Evolutionary conservation across 2,329 filamentous ascomycete species (phyloP).

Genomic region (Nectriaceae sp.): DNA sequence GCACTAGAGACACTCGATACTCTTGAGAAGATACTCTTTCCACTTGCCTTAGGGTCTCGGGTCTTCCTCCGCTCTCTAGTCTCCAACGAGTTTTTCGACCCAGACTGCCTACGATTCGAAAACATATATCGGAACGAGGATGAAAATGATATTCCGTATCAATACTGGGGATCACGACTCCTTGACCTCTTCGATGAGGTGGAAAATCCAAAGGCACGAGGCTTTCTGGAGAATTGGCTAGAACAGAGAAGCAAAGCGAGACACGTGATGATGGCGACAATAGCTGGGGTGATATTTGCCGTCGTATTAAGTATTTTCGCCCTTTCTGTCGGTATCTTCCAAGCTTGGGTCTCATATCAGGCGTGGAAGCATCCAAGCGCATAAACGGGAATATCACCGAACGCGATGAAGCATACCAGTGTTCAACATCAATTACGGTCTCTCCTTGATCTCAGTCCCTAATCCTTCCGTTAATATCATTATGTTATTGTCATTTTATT

Average conservation of each 20-base stretch:
- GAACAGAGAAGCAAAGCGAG: not conserved
- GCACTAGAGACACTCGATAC: slow-evolving; percentile 5
- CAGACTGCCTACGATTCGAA: slow-evolving; percentile 4
- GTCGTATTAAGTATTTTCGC: not conserved
- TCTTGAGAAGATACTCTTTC: slow-evolving; percentile 5
- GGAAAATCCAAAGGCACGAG: not conserved
- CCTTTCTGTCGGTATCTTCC: slow-evolving; percentile 1
- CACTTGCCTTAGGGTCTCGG: slow-evolving; percentile 1
- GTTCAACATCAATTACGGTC: too few relatives aligned
- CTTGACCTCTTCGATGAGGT: slow-evolving; percentile 1
- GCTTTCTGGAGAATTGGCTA: not conserved
- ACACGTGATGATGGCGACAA: slow-evolving; percentile 3
- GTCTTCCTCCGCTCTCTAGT: slow-evolving; percentile 1
- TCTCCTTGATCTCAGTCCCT: too few relatives aligned
- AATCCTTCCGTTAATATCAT: too few relatives aligned
- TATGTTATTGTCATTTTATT: too few relatives aligned
- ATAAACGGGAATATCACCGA: not conserved
- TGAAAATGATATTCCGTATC: slow-evolving; percentile 1
- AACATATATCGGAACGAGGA: not conserved
- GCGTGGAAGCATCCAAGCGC: not conserved
- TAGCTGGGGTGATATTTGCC: not conserved
- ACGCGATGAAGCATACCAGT: too few relatives aligned
- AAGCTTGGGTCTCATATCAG: slow-evolving; percentile 2
- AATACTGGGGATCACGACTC: not conserved
- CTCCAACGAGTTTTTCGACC: slow-evolving; percentile 3